These are phyloP conservation scores for Tulasnella sp. DNA, from an alignment of 768 basidiomycete species.

Conservation along the genomic window DNA sequence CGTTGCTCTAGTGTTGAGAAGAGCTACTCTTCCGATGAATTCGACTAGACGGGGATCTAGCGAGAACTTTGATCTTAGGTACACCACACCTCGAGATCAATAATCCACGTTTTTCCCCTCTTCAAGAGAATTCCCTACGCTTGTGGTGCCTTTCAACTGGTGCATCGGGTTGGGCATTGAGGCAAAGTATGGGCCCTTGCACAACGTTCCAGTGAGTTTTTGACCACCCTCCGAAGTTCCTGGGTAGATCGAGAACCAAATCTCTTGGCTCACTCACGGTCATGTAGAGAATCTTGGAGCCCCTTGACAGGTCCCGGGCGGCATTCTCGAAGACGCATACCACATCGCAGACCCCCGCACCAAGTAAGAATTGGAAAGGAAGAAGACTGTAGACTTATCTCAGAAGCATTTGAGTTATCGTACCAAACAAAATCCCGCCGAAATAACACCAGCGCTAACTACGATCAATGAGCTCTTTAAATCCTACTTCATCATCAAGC, in stretches of 20 bases:
- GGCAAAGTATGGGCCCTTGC: conserved; percentile 68
- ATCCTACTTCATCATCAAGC: conserved; percentile 37
- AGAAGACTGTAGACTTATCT: background rate
- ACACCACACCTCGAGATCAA: conserved; percentile 73
- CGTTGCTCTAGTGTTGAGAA: conserved; percentile 51
- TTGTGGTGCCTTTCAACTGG: conserved; percentile 73
- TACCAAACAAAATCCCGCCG: background rate
- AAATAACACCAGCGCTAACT: conserved; percentile 51
- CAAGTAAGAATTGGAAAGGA: conserved; percentile 29
- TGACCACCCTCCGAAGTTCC: background rate
- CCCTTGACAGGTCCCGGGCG: conserved; percentile 75
- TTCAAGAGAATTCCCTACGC: conserved; percentile 64
- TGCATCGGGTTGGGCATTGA: conserved; percentile 59
- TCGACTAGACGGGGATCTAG: conserved; percentile 60
- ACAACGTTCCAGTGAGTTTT: conserved; percentile 51
- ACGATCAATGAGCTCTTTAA: conserved; percentile 54
- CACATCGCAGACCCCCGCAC: conserved; percentile 57
- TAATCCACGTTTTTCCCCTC: background rate
- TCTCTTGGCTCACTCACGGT: no score
- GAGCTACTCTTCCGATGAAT: conserved; percentile 69
- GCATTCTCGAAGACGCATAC: conserved; percentile 54
- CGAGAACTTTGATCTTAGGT: conserved; percentile 63
- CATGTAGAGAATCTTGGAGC: conserved; percentile 70
- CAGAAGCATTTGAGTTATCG: background rate
- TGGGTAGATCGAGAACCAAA: no score